These are phyloP conservation scores for Friedmanniomyces endolithicus DNA, from an alignment of 495 filamentous ascomycete genomes.

Conservation along the genomic window DNA sequence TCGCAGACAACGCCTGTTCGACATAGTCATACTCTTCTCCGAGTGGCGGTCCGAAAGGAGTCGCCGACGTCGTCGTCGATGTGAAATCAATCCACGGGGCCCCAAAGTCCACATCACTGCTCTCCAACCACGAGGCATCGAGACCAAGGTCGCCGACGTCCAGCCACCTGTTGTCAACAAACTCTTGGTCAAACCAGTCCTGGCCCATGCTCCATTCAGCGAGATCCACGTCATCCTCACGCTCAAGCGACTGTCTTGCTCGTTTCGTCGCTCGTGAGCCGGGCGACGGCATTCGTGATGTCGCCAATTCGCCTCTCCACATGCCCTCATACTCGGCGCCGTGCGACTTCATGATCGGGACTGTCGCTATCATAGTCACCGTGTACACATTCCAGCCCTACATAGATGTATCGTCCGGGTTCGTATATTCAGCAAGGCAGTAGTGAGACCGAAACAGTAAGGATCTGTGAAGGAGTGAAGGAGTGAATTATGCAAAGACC, in stretches of 20 bases:
- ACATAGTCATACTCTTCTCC: neutral
- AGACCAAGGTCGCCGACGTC: neutral
- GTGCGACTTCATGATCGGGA: neutral
- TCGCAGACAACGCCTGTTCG: no score
- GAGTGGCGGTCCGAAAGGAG: neutral
- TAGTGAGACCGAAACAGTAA: no score
- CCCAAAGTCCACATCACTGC: neutral
- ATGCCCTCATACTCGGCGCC: neutral
- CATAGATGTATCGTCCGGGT: no score
- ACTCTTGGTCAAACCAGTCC: neutral
- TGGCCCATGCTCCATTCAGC: neutral
- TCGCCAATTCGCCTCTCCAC: neutral
- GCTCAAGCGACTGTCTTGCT: neutral
- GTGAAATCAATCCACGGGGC: neutral
- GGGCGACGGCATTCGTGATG: neutral
- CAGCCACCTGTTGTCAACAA: neutral
- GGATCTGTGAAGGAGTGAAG: no score
- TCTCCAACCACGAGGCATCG: neutral
- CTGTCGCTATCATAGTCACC: neutral
- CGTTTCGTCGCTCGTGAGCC: neutral
- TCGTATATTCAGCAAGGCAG: no score
- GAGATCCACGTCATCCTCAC: neutral
- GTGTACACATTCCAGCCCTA: neutral
- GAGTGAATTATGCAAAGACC: no score
- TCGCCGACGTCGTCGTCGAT: neutral